A percentile compares a stretch with the other conserved stretches of the same genome.
These are phyloP conservation scores for Ceratobasidium sp. DNA, from an alignment of 1,284 basidiomycete species.

Conservation along the genomic window DNA sequence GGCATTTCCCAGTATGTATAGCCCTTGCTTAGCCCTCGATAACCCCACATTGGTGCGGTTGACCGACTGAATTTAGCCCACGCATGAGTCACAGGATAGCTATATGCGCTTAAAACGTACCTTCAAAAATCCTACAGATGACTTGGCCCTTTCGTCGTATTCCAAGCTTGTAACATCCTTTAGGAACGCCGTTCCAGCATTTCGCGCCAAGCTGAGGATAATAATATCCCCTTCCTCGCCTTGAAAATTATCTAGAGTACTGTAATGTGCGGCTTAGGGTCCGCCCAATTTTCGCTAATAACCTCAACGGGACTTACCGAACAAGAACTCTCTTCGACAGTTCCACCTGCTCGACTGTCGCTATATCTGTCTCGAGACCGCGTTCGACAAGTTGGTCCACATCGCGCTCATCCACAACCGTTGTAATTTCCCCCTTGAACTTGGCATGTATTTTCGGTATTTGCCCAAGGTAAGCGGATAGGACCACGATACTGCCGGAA, in stretches of 20 bases:
- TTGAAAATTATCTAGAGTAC: constrained; percentile 81
- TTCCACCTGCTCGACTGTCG: constrained; percentile 60
- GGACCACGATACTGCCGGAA: background rate
- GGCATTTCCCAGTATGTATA: constrained; percentile 77
- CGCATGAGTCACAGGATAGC: background rate
- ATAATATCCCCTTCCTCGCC: constrained; percentile 61
- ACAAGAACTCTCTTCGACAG: constrained; percentile 61
- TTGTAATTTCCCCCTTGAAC: constrained; percentile 62
- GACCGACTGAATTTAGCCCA: constrained; percentile 46
- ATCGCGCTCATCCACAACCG: constrained; percentile 76
- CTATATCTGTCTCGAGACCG: constrained; percentile 55
- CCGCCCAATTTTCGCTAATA: background rate
- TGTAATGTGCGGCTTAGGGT: constrained; percentile 53
- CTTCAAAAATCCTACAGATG: constrained; percentile 68
- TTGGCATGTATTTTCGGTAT: constrained; percentile 67
- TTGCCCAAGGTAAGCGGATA: constrained; percentile 63
- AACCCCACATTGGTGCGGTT: constrained; percentile 67
- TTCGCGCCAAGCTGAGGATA: constrained; percentile 76
- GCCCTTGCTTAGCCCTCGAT: constrained; percentile 76
- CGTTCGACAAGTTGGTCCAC: constrained; percentile 65
- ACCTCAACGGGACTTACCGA: constrained; percentile 26
- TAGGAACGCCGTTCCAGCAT: constrained; percentile 61
- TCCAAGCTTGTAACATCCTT: background rate
- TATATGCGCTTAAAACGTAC: background rate
- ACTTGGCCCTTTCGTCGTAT: constrained; percentile 47